Evolutionary conservation across 2,329 filamentous ascomycete genomes (phyloP).

Genomic region (Delphinella strobiligena): DNA sequence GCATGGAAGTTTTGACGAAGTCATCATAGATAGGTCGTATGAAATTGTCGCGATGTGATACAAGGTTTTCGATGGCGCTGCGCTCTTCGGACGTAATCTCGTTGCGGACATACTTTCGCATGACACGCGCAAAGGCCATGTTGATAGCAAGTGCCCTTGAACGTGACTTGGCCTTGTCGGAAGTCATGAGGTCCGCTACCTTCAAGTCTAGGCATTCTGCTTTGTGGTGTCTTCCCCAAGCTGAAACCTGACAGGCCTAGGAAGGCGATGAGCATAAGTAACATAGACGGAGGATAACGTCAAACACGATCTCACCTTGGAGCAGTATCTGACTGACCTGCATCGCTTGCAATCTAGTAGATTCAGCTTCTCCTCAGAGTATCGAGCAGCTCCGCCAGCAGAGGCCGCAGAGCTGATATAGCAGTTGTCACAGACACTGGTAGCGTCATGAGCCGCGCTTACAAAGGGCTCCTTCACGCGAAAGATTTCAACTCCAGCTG

Average conservation of each 20-base stretch:
- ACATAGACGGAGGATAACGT: not conserved
- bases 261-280: not conserved
- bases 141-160: not conserved
- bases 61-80: not conserved
- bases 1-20: not conserved
- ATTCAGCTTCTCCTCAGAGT: not conserved
- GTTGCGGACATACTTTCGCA: not conserved
- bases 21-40: not conserved
- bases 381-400: not conserved
- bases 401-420: not conserved
- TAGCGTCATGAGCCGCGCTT: not conserved
- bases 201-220: not conserved
- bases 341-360: not conserved
- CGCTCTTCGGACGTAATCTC: not conserved
- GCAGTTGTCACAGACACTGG: not conserved
- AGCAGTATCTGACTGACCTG: not conserved
- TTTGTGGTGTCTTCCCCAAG: not conserved
- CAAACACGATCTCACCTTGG: too few species aligned
- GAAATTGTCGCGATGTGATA: not conserved
- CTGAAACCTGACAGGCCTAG: not conserved
- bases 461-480: not conserved
- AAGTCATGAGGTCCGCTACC: too few species aligned
- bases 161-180: too few species aligned
- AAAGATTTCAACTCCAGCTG: not conserved
- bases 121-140: not conserved